Conservation (phyloP, 2,329 filamentous ascomycete genomes). For the Microdochium bolleyi region DNA sequence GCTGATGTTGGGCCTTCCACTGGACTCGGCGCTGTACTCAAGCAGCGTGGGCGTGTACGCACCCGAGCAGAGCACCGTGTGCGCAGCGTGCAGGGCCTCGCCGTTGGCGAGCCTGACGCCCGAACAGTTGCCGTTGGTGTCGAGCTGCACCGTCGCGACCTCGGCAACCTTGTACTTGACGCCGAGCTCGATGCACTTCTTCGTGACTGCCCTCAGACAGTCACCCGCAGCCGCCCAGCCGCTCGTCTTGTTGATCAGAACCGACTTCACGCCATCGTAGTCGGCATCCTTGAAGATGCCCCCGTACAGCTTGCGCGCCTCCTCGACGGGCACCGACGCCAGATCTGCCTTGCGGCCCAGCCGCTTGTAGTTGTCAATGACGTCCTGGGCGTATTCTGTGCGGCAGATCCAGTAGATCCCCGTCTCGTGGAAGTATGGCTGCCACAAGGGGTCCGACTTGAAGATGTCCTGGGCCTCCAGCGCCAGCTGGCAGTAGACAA, state of each 20-base stretch:
- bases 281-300: slow-evolving; percentile 54
- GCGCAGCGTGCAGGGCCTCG: slow-evolving; percentile 34
- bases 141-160: slow-evolving; percentile 37
- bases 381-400: slow-evolving; percentile 39
- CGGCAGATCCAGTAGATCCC: slow-evolving; percentile 51
- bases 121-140: slow-evolving; percentile 29
- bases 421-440: slow-evolving; percentile 48
- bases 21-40: slow-evolving; percentile 38
- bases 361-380: slow-evolving; percentile 43
- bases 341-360: slow-evolving; percentile 30
- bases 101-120: slow-evolving; percentile 35
- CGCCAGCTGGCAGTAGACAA: slow-evolving; percentile 55
- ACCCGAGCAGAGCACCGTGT: slow-evolving; percentile 46
- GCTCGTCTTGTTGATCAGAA: slow-evolving; percentile 52
- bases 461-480: slow-evolving; percentile 59
- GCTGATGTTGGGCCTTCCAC: slow-evolving; percentile 36
- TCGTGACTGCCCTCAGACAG: slow-evolving; percentile 44
- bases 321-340: slow-evolving; percentile 34
- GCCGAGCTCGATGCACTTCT: slow-evolving; percentile 41
- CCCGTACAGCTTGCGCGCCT: slow-evolving; percentile 41
- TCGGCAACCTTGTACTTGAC: slow-evolving; percentile 51
- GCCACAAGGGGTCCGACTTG: slow-evolving; percentile 46
- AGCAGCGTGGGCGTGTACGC: slow-evolving; percentile 51
- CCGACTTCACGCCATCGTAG: slow-evolving; percentile 49
- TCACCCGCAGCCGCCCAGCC: slow-evolving; percentile 59